These are phyloP conservation scores for Colletotrichum sp. DNA, from an alignment of 2,329 filamentous ascomycete species.

Conservation along the genomic window DNA sequence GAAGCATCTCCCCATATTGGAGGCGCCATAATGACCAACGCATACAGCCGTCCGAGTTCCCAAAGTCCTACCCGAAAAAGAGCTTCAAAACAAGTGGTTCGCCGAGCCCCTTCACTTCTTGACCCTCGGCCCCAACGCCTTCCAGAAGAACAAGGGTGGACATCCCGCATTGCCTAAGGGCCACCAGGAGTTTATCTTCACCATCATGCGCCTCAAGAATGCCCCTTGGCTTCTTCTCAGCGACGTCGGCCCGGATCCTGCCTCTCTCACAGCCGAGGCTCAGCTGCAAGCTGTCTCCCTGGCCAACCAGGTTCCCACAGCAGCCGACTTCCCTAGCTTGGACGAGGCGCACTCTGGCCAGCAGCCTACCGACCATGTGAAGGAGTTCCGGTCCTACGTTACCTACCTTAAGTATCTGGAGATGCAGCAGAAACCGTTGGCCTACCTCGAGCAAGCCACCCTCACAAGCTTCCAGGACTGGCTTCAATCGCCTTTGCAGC, in stretches of 20 bases:
- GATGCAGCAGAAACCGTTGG: constrained; percentile 73
- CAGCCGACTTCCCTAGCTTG: constrained; percentile 70
- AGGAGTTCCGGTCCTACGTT: constrained; percentile 53
- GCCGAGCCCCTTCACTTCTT: constrained; percentile 71
- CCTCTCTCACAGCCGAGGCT: constrained; percentile 7
- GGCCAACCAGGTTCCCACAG: constrained; percentile 39
- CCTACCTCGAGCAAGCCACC: constrained; percentile 54
- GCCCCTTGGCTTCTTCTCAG: constrained; percentile 68
- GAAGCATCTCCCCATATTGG: constrained; percentile 33
- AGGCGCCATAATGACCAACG: not conserved
- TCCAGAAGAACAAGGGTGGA: constrained; percentile 65
- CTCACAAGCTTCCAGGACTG: constrained; percentile 82
- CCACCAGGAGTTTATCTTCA: constrained; percentile 66
- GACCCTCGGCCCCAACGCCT: constrained; percentile 57
- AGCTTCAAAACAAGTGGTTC: constrained; percentile 72
- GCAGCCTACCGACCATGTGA: constrained; percentile 26
- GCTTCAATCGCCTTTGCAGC: constrained; percentile 92
- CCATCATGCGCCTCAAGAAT: constrained; percentile 69
- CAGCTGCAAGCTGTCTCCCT: constrained; percentile 16
- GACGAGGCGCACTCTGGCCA: constrained; percentile 61
- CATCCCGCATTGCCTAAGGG: constrained; percentile 65
- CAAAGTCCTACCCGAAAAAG: constrained; percentile 61
- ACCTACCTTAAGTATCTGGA: constrained; percentile 87
- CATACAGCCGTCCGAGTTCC: constrained; percentile 61
- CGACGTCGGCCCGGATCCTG: constrained; percentile 58